phyloP scores from a whole-genome alignment of 1,139 yeast genomes.

The Taphrina populina region DNA sequence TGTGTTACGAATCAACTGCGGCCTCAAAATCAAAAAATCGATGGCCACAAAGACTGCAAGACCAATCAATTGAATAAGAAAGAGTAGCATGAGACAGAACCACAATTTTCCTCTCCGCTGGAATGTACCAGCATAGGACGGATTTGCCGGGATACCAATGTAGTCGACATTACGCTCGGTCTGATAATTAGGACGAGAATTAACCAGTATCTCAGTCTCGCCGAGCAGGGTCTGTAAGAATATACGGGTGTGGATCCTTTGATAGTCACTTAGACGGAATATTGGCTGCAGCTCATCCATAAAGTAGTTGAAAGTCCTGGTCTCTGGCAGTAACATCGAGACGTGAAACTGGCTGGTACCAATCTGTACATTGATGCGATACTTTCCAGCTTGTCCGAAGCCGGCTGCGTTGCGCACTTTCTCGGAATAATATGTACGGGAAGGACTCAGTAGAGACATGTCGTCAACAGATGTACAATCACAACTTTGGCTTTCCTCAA shows the following conservation, averaged over 20 bases:
- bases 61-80: not conserved
- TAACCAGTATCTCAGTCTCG: constrained; percentile 27
- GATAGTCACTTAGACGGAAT: constrained; percentile 3
- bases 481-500: no score
- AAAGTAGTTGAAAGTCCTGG: constrained; percentile 15
- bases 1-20: not conserved
- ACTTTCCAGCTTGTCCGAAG: constrained; percentile 13
- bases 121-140: not conserved
- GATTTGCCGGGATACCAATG: constrained; percentile 20
- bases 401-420: constrained; percentile 5
- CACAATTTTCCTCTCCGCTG: constrained; percentile 10
- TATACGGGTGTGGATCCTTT: constrained; percentile 20
- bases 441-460: not conserved
- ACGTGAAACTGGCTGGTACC: constrained; percentile 11
- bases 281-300: constrained; percentile 23
- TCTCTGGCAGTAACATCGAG: constrained; percentile 9
- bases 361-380: constrained; percentile 21
- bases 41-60: not conserved
- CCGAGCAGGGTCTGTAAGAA: constrained; percentile 19
- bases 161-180: constrained; percentile 22
- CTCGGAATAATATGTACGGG: not conserved
- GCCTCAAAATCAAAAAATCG: constrained; percentile 5
- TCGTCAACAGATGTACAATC: no score
- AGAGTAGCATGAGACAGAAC: constrained; percentile 19
- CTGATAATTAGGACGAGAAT: constrained; percentile 20